These are phyloP conservation scores for Coprinopsis sp. DNA, from an alignment of 768 basidiomycete species.

Conservation along the genomic window DNA sequence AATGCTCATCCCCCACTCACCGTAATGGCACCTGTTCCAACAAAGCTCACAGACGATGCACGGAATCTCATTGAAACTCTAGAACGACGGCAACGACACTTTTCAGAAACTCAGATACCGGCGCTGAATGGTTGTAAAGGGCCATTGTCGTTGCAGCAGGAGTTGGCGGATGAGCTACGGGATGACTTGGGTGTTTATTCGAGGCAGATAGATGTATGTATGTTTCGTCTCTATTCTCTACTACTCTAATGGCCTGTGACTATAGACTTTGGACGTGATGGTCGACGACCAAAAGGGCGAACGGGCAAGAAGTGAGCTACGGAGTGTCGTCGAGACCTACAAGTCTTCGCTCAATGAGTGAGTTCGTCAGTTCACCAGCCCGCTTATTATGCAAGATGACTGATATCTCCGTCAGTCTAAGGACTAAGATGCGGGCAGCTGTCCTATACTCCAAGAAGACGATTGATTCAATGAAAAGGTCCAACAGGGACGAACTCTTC, in stretches of 20 bases:
- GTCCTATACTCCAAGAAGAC: constrained; percentile 67
- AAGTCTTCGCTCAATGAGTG: constrained; percentile 48
- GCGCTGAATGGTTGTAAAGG: constrained; percentile 65
- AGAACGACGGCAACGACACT: constrained; percentile 55
- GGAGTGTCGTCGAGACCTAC: constrained; percentile 45
- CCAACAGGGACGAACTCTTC: constrained; percentile 68
- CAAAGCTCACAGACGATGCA: constrained; percentile 48
- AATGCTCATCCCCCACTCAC: not conserved
- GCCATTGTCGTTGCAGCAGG: constrained; percentile 66
- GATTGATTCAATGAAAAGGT: constrained; percentile 56
- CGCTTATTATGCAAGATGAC: not conserved
- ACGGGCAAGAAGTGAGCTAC: constrained; percentile 45
- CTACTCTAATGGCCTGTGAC: constrained; percentile 32
- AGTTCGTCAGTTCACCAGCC: constrained; percentile 7
- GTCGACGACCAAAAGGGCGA: constrained; percentile 69
- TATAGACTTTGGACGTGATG: constrained; percentile 48
- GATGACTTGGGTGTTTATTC: constrained; percentile 65
- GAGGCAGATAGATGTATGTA: constrained; percentile 64
- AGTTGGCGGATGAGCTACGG: constrained; percentile 67
- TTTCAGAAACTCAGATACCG: constrained; percentile 70
- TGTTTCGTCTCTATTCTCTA: constrained; percentile 14
- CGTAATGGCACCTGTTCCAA: constrained; percentile 61
- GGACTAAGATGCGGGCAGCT: constrained; percentile 62
- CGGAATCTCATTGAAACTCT: constrained; percentile 45
- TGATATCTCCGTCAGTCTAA: constrained; percentile 46